Evolutionary conservation across 2,329 filamentous ascomycete species (phyloP).

Genomic region (Diplodia scrobiculata): DNA sequence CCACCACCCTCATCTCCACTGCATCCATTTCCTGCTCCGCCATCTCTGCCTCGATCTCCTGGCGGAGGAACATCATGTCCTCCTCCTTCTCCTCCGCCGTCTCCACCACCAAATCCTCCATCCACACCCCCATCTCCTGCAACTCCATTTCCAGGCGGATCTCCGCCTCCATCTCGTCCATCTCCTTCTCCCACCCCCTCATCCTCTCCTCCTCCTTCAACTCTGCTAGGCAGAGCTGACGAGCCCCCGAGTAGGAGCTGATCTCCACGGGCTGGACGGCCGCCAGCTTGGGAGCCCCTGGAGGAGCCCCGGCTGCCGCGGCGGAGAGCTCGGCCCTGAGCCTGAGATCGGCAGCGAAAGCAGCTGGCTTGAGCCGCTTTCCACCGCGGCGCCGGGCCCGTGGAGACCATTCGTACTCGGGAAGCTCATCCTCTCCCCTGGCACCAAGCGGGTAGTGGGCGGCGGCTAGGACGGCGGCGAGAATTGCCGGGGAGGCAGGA

Average conservation of each 20-base stretch:
- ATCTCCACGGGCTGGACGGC: constrained; percentile 6
- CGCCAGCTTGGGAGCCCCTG: constrained; percentile 10
- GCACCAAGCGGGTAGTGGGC: neutral
- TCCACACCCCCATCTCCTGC: constrained; percentile 9
- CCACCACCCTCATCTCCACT: constrained; percentile 8
- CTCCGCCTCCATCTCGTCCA: constrained; percentile 12
- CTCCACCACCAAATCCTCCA: neutral
- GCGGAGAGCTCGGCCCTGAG: neutral
- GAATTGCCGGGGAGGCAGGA: neutral
- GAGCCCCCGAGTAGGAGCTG: constrained; percentile 8
- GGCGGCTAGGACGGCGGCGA: neutral
- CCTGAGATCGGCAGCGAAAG: constrained; percentile 7
- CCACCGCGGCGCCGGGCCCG: constrained; percentile 9
- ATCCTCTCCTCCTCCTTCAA: constrained; percentile 2
- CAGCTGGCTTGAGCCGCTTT: constrained; percentile 1
- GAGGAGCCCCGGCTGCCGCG: neutral
- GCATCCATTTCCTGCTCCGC: constrained; percentile 21
- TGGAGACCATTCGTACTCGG: constrained; percentile 21
- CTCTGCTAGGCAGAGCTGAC: neutral
- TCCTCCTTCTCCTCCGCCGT: constrained; percentile 9
- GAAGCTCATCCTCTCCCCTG: neutral
- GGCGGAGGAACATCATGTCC: constrained; percentile 5
- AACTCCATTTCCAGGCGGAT: constrained; percentile 20
- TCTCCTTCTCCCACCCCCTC: constrained; percentile 16
- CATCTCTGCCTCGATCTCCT: constrained; percentile 23